Conservation (phyloP, 2,329 filamentous ascomycete species). For the Colletotrichum magnum region DNA sequence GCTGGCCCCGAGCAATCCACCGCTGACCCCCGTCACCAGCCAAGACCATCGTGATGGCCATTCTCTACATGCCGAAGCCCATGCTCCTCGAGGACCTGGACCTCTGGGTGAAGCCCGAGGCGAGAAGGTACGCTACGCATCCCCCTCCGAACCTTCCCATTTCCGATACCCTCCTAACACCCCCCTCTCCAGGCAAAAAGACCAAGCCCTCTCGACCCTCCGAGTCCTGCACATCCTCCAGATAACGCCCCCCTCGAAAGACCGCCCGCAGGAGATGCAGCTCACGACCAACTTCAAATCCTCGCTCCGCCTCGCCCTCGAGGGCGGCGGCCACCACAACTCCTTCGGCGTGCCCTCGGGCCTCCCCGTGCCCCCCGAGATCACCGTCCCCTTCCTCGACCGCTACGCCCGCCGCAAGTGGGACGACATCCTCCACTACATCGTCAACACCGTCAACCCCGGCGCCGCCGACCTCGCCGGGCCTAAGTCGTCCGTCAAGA, state of each 20-base stretch:
- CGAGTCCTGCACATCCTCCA: conserved; percentile 88
- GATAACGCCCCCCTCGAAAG: conserved; percentile 72
- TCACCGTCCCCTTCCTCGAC: conserved; percentile 83
- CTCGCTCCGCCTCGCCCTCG: conserved; percentile 88
- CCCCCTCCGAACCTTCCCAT: neutral
- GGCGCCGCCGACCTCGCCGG: conserved; percentile 58
- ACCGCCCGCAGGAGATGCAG: conserved; percentile 78
- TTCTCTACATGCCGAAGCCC: conserved; percentile 90
- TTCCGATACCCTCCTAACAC: conserved; percentile 19
- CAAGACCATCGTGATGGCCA: conserved; percentile 95
- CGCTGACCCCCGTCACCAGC: conserved; percentile 64
- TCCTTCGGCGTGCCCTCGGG: conserved; percentile 91
- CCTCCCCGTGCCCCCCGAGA: conserved; percentile 71
- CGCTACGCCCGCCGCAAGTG: conserved; percentile 89
- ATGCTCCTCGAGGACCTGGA: conserved; percentile 87
- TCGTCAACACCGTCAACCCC: conserved; percentile 80
- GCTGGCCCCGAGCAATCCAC: neutral
- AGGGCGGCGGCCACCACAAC: conserved; percentile 85
- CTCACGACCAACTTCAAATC: conserved; percentile 86
- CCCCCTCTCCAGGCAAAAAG: conserved; percentile 73
- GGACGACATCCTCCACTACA: conserved; percentile 96
- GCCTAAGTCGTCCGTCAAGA: conserved; percentile 85
- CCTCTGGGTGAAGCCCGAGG: conserved; percentile 82
- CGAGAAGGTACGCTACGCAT: conserved; percentile 53
- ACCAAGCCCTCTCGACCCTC: conserved; percentile 86